Evolutionary conservation across 768 basidiomycete genomes (phyloP).

Genomic region (Royoungia palumana): DNA sequence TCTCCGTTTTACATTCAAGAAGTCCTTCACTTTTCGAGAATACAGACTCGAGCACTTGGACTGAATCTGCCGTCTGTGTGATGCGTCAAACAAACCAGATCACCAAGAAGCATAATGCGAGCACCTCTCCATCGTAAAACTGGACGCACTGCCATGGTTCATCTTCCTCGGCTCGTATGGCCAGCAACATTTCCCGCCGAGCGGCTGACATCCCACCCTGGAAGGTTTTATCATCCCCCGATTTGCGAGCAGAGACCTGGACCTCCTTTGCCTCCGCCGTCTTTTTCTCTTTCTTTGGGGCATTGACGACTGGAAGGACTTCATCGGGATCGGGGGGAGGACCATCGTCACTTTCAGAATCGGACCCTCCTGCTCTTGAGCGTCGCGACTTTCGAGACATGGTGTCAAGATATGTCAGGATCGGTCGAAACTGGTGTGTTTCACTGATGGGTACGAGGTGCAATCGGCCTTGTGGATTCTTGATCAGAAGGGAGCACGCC

Average conservation of each 20-base stretch:
- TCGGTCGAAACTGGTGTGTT: constrained; percentile 80
- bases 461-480: constrained; percentile 50
- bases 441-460: constrained; percentile 77
- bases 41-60: constrained; percentile 53
- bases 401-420: constrained; percentile 76
- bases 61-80: constrained; percentile 57
- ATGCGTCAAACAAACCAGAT: constrained; percentile 9
- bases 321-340: constrained; percentile 82
- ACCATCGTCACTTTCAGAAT: constrained; percentile 75
- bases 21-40: constrained; percentile 54
- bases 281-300: constrained; percentile 57
- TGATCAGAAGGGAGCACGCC: constrained; percentile 9
- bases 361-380: constrained; percentile 44
- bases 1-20: constrained; percentile 53
- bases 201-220: constrained; percentile 67
- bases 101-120: constrained; percentile 16
- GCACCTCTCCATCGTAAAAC: constrained; percentile 63
- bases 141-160: constrained; percentile 70
- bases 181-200: constrained; percentile 72
- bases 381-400: constrained; percentile 62
- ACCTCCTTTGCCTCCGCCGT: constrained; percentile 67
- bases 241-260: constrained; percentile 69
- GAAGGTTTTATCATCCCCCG: constrained; percentile 56
- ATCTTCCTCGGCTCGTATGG: constrained; percentile 74
- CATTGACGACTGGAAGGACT: constrained; percentile 39